These are phyloP conservation scores for Pichia kluyveri DNA, from an alignment of 805 yeast genomes.

Conservation along the genomic window DNA sequence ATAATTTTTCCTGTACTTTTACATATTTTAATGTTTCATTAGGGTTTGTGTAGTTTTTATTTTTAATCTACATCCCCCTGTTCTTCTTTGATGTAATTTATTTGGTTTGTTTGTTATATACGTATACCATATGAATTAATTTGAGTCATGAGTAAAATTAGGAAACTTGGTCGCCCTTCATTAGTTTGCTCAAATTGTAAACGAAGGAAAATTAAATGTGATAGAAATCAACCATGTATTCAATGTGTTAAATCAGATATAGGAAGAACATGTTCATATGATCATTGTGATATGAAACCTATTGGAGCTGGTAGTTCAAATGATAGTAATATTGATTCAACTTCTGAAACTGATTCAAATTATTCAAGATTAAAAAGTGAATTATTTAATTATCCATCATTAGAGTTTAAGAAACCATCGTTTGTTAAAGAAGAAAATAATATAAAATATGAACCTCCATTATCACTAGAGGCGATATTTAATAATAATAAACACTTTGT, in stretches of 20 bases:
- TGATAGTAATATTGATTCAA: too few relatives aligned
- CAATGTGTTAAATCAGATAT: conserved; percentile 19
- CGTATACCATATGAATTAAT: too few relatives aligned
- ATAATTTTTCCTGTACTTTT: too few relatives aligned
- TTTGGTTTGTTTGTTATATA: too few relatives aligned
- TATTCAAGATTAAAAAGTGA: not conserved
- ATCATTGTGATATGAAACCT: not conserved
- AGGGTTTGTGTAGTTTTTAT: too few relatives aligned
- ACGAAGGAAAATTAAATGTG: conserved; percentile 24
- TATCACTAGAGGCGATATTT: not conserved
- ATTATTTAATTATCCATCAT: conserved; percentile 1
- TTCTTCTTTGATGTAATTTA: too few relatives aligned
- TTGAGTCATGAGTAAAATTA: not conserved
- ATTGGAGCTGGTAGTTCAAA: too few relatives aligned
- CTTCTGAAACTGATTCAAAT: not conserved
- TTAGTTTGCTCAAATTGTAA: conserved; percentile 26
- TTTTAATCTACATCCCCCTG: too few relatives aligned
- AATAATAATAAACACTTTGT: not conserved
- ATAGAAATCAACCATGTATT: conserved; percentile 22
- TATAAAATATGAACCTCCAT: not conserved
- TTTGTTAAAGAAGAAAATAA: not conserved
- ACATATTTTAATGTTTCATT: too few relatives aligned
- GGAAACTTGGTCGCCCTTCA: conserved; percentile 40
- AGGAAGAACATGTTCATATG: not conserved
- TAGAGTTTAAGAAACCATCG: conserved; percentile 1